Percentiles rank a stretch among this genome's conserved stretches.
Evolutionary conservation across 2,329 filamentous ascomycete species (phyloP).

Genomic region (Didymella keratinophila): DNA sequence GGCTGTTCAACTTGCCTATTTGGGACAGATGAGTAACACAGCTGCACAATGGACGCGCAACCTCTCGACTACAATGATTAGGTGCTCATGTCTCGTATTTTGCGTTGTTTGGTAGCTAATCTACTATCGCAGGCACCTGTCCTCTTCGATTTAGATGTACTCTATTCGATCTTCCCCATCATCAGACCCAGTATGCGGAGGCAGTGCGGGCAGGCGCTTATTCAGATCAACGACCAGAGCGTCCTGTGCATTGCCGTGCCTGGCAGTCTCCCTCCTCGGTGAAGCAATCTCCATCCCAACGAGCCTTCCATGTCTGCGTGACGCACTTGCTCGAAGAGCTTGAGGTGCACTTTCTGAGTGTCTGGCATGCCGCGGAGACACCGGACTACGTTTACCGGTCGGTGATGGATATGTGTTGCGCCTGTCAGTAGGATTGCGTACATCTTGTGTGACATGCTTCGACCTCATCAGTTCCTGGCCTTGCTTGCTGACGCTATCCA

Average conservation of each 20-base stretch:
- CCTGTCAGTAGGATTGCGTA: neutral
- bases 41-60: neutral
- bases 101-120: neutral
- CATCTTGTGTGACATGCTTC: neutral
- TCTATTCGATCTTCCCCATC: neutral
- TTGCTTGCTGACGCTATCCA: neutral
- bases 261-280: neutral
- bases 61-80: neutral
- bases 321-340: neutral
- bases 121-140: neutral
- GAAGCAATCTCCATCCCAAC: neutral
- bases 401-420: neutral
- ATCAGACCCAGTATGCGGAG: neutral
- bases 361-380: neutral
- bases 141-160: neutral
- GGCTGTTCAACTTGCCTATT: neutral
- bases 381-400: neutral
- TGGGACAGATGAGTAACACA: neutral
- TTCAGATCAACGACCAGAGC: neutral
- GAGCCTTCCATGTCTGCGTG: neutral
- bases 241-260: neutral
- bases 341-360: conserved; percentile 1
- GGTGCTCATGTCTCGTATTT: neutral
- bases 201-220: conserved; percentile 6
- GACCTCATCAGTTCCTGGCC: neutral